Conservation (phyloP, 2,329 filamentous ascomycete species). For the Scortechinia acanthostroma region DNA sequence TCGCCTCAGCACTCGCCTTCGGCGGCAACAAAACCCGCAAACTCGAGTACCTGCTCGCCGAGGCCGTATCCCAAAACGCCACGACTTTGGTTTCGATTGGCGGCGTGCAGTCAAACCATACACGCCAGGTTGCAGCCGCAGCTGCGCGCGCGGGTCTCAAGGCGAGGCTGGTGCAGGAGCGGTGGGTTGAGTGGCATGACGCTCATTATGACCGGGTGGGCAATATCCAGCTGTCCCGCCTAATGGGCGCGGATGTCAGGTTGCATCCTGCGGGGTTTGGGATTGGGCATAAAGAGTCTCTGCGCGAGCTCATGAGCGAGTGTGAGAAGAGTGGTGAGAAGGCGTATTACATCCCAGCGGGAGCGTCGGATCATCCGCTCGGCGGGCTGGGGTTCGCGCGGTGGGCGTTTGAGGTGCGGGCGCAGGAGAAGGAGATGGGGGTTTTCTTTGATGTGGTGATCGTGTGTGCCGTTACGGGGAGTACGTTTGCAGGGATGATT, state of each 20-base stretch:
- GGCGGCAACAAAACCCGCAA: conserved; percentile 68
- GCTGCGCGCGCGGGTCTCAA: conserved; percentile 49
- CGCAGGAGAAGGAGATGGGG: conserved; percentile 52
- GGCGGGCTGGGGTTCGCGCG: conserved; percentile 66
- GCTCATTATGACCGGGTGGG: conserved; percentile 55
- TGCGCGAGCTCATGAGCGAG: conserved; percentile 43
- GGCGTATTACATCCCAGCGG: conserved; percentile 68
- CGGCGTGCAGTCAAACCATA: conserved; percentile 66
- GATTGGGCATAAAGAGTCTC: conserved; percentile 61
- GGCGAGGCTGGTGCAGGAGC: conserved; percentile 51
- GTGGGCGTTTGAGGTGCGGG: conserved; percentile 63
- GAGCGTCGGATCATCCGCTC: conserved; percentile 63
- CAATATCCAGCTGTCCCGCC: conserved; percentile 63
- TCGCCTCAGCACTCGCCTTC: conserved; percentile 60
- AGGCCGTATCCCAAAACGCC: conserved; percentile 45
- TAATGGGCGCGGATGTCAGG: conserved; percentile 59
- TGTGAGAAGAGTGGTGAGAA: conserved; percentile 42
- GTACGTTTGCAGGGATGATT: conserved; percentile 66
- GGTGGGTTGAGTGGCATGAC: conserved; percentile 60
- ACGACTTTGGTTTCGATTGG: conserved; percentile 62
- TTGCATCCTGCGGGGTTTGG: conserved; percentile 55
- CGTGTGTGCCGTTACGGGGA: conserved; percentile 67
- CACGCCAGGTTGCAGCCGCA: conserved; percentile 57
- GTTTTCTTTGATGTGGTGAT: conserved; percentile 63
- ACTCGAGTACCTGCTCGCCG: conserved; percentile 51